Evolutionary conservation across 176 grass and related monocot species (phyloP), one percentile per base, ranked within the genome.

Genomic region (Ananas comosus): DNA sequence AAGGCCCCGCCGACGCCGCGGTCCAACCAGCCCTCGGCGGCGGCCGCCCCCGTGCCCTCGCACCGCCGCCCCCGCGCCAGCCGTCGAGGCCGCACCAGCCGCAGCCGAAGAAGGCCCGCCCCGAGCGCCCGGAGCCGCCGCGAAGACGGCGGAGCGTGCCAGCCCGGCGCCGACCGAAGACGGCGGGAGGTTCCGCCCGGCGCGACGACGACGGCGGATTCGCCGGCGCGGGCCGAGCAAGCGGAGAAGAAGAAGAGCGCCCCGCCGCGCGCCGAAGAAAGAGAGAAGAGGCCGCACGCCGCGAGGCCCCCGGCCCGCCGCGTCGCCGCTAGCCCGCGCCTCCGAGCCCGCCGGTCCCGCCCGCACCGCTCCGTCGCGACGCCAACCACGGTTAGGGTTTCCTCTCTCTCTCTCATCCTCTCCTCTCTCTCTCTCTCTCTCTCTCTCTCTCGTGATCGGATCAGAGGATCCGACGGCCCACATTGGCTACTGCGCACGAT

Each of bases 201-300:
- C 77, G 0, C 85, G 63, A 75, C 72, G 56, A 87, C 76, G 72
- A 76, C 80, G 3, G 48, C 64, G 4, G 33, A 42, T n/a, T 69
- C 81, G 27, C 84, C 84, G 13, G 82, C 86, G 1, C n/a, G n/a
- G n/a, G n/a, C 86, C 86, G 63, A 13, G 79, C 33, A 42, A 42
- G 33, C 33, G 4, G 75, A 88, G 75, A 88, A 85, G 82, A 74
- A 72, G 63, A 87, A 88, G 86, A 80, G 77, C 81, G 68, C 73
- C 0, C 0, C 63, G 63, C 49, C 78, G 3, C 14, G n/a, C 69
- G 22, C 0, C 67, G 28, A 51, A 72, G 66, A 87, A 87, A 72
- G 76, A 84, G 81, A 86, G 83, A 86, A 88, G 86, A 81, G 74
- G 59, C 54, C 13, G 19, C 76, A n/a, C 72, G 78, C 81, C 79